Evolutionary conservation across 2,329 filamentous ascomycete genomes (phyloP), one percentile per base, ranked within the genome.

Genomic region (Thielaviopsis ethacetica): DNA sequence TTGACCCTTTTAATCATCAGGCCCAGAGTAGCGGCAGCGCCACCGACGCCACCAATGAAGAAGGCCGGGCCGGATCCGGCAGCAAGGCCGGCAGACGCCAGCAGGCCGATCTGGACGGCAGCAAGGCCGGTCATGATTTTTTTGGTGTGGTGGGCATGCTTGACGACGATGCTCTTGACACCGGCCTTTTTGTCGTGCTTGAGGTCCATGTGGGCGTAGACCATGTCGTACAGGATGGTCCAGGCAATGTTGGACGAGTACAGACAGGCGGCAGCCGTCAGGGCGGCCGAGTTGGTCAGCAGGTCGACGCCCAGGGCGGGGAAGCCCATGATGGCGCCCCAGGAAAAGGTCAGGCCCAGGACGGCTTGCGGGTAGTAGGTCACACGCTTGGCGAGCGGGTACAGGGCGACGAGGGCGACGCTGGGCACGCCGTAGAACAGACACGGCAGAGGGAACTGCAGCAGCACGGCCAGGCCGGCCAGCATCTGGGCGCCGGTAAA

Each of bases 131-230:
- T 79, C 60, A 95, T 71, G 9, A 94, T 82, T 57, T 81, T 73
- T 70, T 93, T 94, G 1, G 88, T 91, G 62, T 90, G 78, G 5
- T 79, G 76, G 62, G 87, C 84, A 65, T 94, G 88, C 68, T 85
- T 85, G 47, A 94, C 74, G 1, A 86, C 89, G 65, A 94, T 93
- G 66, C 84, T 88, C 74, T 91, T 94, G 72, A 95, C 93, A 9
- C 89, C 90, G 0, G 85, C 88, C 69, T 89, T 90, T 62, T 77
- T 82, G 67, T 95, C 89, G 65, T 95, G 88, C 66, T 84, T 84
- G 69, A 91, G 85, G 66, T 95, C 89, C 83, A 93, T 91, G 68
- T 94, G 89, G 15, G 89, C 89, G 69, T 95, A 95, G 34, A 95
- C 89, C 82, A 93, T 94, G 69, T 95, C 89, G 69, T 94, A 95